These are phyloP conservation scores for Ampelomyces quisqualis DNA, from an alignment of 2,329 filamentous ascomycete genomes.

Conservation along the genomic window DNA sequence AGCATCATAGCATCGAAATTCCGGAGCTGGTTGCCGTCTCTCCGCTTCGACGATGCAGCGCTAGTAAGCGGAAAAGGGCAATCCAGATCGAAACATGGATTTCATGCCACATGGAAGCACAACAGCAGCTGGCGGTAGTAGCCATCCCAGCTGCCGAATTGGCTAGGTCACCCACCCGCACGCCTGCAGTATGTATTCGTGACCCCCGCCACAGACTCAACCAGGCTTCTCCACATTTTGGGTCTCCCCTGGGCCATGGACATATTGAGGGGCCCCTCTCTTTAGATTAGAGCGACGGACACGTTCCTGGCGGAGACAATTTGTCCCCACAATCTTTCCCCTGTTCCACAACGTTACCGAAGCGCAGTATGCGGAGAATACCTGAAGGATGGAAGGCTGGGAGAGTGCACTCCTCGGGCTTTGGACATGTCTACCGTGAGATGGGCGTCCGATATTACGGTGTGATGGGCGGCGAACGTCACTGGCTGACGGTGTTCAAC, in stretches of 20 bases:
- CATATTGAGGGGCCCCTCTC: constrained; percentile 19
- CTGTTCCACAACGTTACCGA: constrained; percentile 20
- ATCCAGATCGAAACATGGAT: constrained; percentile 27
- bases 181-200: constrained; percentile 18
- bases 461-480: constrained; percentile 9
- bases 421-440: constrained; percentile 10
- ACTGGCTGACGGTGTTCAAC: constrained; percentile 11
- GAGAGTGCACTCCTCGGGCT: constrained; percentile 6
- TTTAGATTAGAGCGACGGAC: constrained; percentile 23
- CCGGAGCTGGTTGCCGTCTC: constrained; percentile 29
- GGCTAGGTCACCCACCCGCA: constrained; percentile 13
- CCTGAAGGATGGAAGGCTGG: constrained; percentile 5
- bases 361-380: constrained; percentile 27
- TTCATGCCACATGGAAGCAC: constrained; percentile 28
- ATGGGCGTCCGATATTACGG: constrained; percentile 12
- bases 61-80: constrained; percentile 17
- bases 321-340: constrained; percentile 29
- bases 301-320: constrained; percentile 16
- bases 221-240: constrained; percentile 33
- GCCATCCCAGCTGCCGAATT: constrained; percentile 22
- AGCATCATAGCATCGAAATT: constrained; percentile 12
- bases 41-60: constrained; percentile 26
- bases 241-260: constrained; percentile 13
- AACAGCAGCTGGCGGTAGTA: constrained; percentile 27
- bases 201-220: constrained; percentile 21